Conservation (phyloP, 331 rosid species). For the Malus hybrid region DNA sequence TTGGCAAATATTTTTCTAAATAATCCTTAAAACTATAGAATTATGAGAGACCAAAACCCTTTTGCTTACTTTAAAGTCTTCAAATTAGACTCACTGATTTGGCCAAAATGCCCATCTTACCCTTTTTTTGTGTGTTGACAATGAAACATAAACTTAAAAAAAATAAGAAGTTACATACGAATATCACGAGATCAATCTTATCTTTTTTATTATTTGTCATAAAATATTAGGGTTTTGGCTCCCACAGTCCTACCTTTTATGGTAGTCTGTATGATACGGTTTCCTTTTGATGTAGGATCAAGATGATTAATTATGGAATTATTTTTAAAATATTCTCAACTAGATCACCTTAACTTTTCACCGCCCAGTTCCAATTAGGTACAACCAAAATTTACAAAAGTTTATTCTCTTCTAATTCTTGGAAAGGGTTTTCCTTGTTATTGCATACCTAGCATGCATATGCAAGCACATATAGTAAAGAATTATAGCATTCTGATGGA, state of each 20-base stretch:
- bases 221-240: not conserved
- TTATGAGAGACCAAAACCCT: not conserved
- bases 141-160: no score
- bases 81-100: not conserved
- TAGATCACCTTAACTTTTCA: not conserved
- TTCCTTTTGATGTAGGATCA: not conserved
- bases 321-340: not conserved
- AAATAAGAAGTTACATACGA: no score
- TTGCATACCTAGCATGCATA: conserved; percentile 3
- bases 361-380: conserved; percentile 2
- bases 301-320: not conserved
- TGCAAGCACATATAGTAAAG: not conserved
- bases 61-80: not conserved
- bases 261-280: not conserved
- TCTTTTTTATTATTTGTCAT: not conserved
- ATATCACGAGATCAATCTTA: no score
- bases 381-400: conserved; percentile 1
- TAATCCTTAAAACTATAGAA: not conserved
- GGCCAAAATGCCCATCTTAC: conserved; percentile 2
- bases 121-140: no score
- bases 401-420: not conserved
- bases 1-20: not conserved
- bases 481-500: conserved; percentile 8
- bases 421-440: not conserved
- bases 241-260: not conserved